Conservation (phyloP, 2,329 filamentous ascomycete species). For the Aspergillus sergii region DNA sequence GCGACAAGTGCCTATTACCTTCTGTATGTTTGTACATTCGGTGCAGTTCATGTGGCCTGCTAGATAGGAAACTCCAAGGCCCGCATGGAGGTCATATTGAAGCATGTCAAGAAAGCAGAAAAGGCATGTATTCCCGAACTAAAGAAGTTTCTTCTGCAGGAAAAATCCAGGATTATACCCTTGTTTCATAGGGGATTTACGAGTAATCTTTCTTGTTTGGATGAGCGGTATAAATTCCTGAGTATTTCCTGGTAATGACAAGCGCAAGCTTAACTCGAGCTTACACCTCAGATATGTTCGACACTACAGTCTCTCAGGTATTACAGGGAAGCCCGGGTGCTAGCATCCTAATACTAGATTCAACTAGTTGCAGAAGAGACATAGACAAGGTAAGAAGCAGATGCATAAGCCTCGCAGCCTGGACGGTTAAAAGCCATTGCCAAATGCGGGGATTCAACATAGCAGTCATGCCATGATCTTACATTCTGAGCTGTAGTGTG, state of each 20-base stretch:
- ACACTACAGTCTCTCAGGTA: neutral
- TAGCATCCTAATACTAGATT: neutral
- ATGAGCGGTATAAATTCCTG: neutral
- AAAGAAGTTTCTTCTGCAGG: neutral
- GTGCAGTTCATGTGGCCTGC: neutral
- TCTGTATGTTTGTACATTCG: neutral
- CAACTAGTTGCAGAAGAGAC: neutral
- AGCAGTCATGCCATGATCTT: slow-evolving; percentile 15
- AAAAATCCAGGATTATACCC: neutral
- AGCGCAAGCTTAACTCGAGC: neutral
- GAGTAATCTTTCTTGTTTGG: too few species aligned
- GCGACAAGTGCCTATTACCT: neutral
- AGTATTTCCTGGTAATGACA: neutral
- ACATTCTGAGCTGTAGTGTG: slow-evolving; percentile 7
- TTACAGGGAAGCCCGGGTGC: slow-evolving; percentile 4
- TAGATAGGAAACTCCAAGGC: neutral
- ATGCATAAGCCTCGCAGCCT: neutral
- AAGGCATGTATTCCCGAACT: neutral
- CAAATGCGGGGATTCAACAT: slow-evolving; percentile 14
- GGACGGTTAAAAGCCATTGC: slow-evolving; percentile 11
- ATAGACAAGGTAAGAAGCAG: neutral
- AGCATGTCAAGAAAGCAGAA: neutral
- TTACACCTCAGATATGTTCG: neutral
- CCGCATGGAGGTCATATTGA: neutral
- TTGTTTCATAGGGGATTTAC: neutral